Base-by-base conservation (phyloP, 2,329 filamentous ascomycete species). In the Claviceps sp. region DNA sequence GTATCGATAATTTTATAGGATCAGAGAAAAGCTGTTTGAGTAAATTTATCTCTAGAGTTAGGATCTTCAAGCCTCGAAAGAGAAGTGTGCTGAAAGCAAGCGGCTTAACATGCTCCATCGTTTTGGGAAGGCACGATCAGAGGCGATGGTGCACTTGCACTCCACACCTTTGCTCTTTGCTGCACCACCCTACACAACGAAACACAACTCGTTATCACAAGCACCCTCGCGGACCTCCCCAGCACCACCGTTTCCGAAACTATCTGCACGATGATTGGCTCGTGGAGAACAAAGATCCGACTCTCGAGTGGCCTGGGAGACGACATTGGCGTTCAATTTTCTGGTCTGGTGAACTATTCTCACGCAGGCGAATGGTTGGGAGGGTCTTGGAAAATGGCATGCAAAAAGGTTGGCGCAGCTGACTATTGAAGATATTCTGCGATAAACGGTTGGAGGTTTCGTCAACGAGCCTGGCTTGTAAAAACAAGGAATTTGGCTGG, bases 161-260 rank as follows among this genome's bases (percentile, higher is more conserved):
- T 8, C 26, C 26, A 26, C 26, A 26, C 7, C 26, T 26, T 10
- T 30, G 8, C 26, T 10, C 26, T 30, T 30, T 24, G 24, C 26
- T 24, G 24, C 26, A 1, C 7, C 8, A 30, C 26, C 8, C 26
- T 10, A 30, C 26, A 30, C 26, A 30, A 30, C 26, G 2, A 30
- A 30, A 30, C 8, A 30, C 26, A 10, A n/a, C n/a, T n/a, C n/a
- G n/a, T n/a, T n/a, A n/a, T n/a, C n/a, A n/a, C n/a, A n/a, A n/a
- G n/a, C 96, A 61, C 97, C 87, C 61, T 95, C 87, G 55, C 90
- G 85, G n/a, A 97, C 89, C 50, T 82, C 56, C 94, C 88, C 19
- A 98, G 78, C 2, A 98, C 76, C 34, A 98, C 83, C 60, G 85
- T 87, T 64, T 89, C 85, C 61, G 95, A 80, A 66, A 95, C 98